Evolutionary conservation across 176 grass and related monocot genomes (phyloP).

Genomic region (Rhynchospora pubera): DNA sequence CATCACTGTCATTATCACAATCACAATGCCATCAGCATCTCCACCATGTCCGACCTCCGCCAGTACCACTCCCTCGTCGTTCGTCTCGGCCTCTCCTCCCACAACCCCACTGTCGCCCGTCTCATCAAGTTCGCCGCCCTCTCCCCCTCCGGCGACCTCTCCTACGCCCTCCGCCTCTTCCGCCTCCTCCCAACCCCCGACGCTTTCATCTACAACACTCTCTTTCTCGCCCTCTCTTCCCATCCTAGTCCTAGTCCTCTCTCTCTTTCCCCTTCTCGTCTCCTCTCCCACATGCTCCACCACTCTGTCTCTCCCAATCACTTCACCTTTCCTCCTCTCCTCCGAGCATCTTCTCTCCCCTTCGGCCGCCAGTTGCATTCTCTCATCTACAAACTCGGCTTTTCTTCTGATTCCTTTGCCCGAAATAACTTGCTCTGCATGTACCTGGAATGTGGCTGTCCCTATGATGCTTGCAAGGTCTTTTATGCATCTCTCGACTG

Average conservation of each 20-base stretch:
- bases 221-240: constrained; percentile 43
- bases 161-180: constrained; percentile 50
- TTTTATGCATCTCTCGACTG: constrained; percentile 9
- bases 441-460: constrained; percentile 41
- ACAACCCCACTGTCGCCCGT: constrained; percentile 30
- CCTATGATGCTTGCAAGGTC: constrained; percentile 33
- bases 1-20: too few relatives aligned
- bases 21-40: constrained; percentile 23
- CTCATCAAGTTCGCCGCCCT: constrained; percentile 55
- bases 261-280: not conserved
- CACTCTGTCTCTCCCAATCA: constrained; percentile 18
- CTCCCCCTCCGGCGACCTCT: constrained; percentile 30
- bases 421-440: constrained; percentile 57
- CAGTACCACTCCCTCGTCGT: constrained; percentile 56
- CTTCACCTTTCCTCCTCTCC: constrained; percentile 58
- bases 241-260: not conserved
- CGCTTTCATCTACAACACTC: constrained; percentile 57
- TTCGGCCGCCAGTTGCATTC: constrained; percentile 57
- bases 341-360: constrained; percentile 11
- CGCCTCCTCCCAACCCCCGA: constrained; percentile 51
- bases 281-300: constrained; percentile 15
- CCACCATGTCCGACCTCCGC: constrained; percentile 45
- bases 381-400: constrained; percentile 60
- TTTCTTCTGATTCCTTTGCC: constrained; percentile 42
- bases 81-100: constrained; percentile 46